Evolutionary conservation across 2,329 filamentous ascomycete genomes (phyloP).

Genomic region (Stachybotrys chartarum): DNA sequence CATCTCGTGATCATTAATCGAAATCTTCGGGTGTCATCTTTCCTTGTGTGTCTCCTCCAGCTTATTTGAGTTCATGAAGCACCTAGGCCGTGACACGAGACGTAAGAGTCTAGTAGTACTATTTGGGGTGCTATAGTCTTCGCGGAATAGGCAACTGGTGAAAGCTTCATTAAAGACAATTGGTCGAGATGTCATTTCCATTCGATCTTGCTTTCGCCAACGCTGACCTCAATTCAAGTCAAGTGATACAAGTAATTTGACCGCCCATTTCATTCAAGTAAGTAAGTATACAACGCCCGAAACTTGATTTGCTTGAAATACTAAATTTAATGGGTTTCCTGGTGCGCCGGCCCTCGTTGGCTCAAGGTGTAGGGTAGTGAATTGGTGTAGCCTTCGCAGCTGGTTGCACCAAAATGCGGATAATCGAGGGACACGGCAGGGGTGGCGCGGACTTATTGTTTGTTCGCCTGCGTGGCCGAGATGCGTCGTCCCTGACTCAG

Average conservation of each 20-base stretch:
- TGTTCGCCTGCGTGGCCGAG: background rate
- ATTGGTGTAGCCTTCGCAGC: background rate
- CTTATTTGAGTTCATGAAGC: too few species aligned
- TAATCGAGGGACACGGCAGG: background rate
- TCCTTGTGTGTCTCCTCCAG: too few species aligned
- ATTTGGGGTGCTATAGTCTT: too few species aligned
- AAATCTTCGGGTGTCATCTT: too few species aligned
- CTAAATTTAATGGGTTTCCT: background rate
- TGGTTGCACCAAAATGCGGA: background rate
- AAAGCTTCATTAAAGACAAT: too few species aligned
- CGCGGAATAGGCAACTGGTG: too few species aligned
- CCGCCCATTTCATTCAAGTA: background rate
- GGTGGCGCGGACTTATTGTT: background rate
- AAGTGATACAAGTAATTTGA: background rate
- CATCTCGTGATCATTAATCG: too few species aligned
- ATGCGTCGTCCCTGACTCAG: background rate
- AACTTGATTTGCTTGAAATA: constrained; percentile 1
- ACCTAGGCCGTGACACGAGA: too few species aligned
- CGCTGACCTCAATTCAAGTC: background rate
- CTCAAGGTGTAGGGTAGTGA: background rate
- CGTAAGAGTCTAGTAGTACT: too few species aligned
- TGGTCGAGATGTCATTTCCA: too few species aligned
- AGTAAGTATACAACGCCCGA: background rate
- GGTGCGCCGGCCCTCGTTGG: background rate
- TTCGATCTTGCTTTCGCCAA: too few species aligned